Percentiles rank a stretch among this genome's conserved stretches.
phyloP scores from a whole-genome alignment of 2,329 filamentous ascomycete genomes.

The Ampelomyces quisqualis region DNA sequence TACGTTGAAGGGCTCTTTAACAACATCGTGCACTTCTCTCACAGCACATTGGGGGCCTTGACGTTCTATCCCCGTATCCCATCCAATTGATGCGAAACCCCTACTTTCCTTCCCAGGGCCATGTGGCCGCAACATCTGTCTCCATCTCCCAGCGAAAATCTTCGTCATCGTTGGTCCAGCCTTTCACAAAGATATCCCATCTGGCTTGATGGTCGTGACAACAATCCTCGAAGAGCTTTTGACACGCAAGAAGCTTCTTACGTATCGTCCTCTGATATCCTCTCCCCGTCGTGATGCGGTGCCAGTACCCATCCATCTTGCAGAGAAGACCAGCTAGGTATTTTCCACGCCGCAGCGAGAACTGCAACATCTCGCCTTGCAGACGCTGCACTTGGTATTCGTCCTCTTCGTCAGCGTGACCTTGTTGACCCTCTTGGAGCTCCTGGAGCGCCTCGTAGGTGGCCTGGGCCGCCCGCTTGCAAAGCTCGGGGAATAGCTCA shows the following conservation, averaged over 20 bases:
- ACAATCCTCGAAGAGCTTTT: background rate
- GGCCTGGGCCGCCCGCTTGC: background rate
- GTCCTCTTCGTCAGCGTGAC: background rate
- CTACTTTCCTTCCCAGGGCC: background rate
- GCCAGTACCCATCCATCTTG: background rate
- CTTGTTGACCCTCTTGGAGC: background rate
- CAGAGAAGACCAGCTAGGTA: background rate
- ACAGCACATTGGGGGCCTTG: too few species aligned
- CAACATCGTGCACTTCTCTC: too few species aligned
- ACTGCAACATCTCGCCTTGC: background rate
- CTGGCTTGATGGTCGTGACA: background rate
- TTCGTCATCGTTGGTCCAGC: too few species aligned
- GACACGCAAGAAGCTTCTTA: background rate
- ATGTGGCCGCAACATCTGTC: too few species aligned
- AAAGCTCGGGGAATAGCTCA: background rate
- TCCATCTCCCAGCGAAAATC: background rate
- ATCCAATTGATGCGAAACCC: too few species aligned
- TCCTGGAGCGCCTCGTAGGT: background rate
- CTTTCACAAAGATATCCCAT: background rate
- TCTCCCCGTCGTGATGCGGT: too few species aligned
- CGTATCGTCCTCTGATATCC: background rate
- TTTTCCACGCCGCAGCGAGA: background rate
- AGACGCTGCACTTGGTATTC: background rate
- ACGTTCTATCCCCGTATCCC: too few species aligned
- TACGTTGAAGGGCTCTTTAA: too few species aligned